Percentiles rank a stretch among this genome's conserved stretches.
Evolutionary conservation across 139 green algal species (phyloP).

Genomic region (Micractinium sp.): DNA sequence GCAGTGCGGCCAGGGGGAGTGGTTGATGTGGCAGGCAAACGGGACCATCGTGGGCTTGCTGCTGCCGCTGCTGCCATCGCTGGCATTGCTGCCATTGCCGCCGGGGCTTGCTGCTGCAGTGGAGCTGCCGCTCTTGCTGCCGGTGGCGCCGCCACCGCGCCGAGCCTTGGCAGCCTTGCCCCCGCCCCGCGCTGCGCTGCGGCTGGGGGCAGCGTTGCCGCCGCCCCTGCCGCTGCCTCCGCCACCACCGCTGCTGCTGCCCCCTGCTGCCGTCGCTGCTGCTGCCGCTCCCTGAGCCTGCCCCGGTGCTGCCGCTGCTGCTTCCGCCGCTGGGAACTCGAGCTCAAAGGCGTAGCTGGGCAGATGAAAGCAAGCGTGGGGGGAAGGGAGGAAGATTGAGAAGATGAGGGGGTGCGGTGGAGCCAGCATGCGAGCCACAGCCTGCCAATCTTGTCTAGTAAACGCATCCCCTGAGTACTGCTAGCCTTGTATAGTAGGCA

Average conservation of each 20-base stretch:
- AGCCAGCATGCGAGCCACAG: neutral
- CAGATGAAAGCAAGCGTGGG: neutral
- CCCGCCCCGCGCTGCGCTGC: neutral
- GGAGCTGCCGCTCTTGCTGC: neutral
- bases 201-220: neutral
- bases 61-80: neutral
- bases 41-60: slow-evolving; percentile 68
- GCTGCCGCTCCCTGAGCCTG: neutral
- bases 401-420: neutral
- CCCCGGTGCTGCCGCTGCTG: neutral
- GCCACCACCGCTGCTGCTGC: neutral
- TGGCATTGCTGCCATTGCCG: neutral
- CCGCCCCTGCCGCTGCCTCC: neutral
- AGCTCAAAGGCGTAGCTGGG: slow-evolving; percentile 44
- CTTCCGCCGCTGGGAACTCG: slow-evolving; percentile 24
- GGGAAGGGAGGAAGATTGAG: neutral
- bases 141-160: neutral
- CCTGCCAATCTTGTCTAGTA: too few relatives aligned
- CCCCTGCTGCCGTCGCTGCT: neutral
- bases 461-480: too few relatives aligned
- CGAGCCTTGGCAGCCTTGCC: neutral
- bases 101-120: neutral
- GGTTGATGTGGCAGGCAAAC: slow-evolving; percentile 75
- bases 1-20: slow-evolving; percentile 72
- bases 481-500: too few relatives aligned